Percentiles rank a stretch among this genome's conserved stretches.
These are phyloP conservation scores for Saturnispora halmiae DNA, from an alignment of 805 yeast species.

Conservation along the genomic window DNA sequence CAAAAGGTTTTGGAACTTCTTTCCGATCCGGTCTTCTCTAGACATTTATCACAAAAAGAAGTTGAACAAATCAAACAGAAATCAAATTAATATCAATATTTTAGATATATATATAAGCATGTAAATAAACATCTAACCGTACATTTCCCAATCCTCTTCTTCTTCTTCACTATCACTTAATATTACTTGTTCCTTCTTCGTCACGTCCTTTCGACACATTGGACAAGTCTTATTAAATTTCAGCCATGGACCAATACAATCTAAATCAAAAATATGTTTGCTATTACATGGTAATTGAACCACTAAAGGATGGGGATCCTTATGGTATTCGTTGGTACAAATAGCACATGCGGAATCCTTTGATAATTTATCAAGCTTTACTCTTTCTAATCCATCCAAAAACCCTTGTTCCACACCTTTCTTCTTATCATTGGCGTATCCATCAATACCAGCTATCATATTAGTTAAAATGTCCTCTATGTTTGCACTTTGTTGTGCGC, in stretches of 20 bases:
- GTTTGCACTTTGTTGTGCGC: no score
- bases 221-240: slow-evolving; percentile 72
- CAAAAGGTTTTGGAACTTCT: slow-evolving; percentile 63
- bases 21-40: slow-evolving; percentile 60
- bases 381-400: slow-evolving; percentile 70
- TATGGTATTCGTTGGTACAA: slow-evolving; percentile 63
- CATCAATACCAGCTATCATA: slow-evolving; percentile 2
- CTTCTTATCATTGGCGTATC: background rate
- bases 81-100: background rate
- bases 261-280: slow-evolving; percentile 74
- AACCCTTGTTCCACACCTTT: slow-evolving; percentile 59
- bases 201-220: slow-evolving; percentile 67
- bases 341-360: slow-evolving; percentile 68
- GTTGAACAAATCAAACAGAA: slow-evolving; percentile 14
- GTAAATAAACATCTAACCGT: slow-evolving; percentile 39
- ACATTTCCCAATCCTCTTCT: slow-evolving; percentile 73
- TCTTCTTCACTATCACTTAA: slow-evolving; percentile 44
- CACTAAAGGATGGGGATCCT: slow-evolving; percentile 70
- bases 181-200: slow-evolving; percentile 36
- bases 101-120: slow-evolving; percentile 1
- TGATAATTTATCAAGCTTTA: slow-evolving; percentile 34
- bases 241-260: slow-evolving; percentile 88
- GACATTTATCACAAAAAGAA: slow-evolving; percentile 32
- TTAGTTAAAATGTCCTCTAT: background rate
- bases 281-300: slow-evolving; percentile 63